Conservation (phyloP, 2,329 filamentous ascomycete genomes). For the Pseudonectria buxi region DNA sequence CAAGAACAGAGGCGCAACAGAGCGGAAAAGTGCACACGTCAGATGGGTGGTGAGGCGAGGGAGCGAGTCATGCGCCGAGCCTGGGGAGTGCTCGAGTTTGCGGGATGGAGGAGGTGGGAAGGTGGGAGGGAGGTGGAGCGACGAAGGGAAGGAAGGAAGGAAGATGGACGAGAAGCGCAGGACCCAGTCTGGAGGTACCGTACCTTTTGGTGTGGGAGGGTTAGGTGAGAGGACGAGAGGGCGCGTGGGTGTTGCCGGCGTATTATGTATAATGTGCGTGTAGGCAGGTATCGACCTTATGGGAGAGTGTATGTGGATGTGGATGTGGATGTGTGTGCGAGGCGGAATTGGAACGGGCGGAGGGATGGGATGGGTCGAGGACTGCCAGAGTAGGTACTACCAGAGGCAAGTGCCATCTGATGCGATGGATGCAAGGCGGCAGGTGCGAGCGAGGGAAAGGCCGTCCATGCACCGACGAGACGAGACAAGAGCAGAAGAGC, state of each 20-base stretch:
- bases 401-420: slow-evolving; percentile 7
- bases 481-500: no score
- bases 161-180: no score
- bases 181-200: no score
- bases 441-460: no score
- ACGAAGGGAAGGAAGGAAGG: slow-evolving; percentile 10
- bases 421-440: no score
- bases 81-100: neutral
- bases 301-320: no score
- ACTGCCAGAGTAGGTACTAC: slow-evolving; percentile 22
- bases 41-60: slow-evolving; percentile 8
- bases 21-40: slow-evolving; percentile 4
- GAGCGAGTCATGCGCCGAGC: slow-evolving; percentile 14
- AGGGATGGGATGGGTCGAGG: slow-evolving; percentile 23
- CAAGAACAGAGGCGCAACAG: slow-evolving; percentile 5
- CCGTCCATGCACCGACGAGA: no score
- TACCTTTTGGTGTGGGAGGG: no score
- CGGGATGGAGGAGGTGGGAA: slow-evolving; percentile 11
- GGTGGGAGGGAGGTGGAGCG: slow-evolving; percentile 17
- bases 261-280: no score
- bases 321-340: slow-evolving; percentile 7
- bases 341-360: slow-evolving; percentile 20
- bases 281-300: slow-evolving; percentile 7
- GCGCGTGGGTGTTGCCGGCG: no score
- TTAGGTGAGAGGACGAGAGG: no score